Conservation (phyloP, 176 grass and related monocot species). For the Coix lacrymajobi region DNA sequence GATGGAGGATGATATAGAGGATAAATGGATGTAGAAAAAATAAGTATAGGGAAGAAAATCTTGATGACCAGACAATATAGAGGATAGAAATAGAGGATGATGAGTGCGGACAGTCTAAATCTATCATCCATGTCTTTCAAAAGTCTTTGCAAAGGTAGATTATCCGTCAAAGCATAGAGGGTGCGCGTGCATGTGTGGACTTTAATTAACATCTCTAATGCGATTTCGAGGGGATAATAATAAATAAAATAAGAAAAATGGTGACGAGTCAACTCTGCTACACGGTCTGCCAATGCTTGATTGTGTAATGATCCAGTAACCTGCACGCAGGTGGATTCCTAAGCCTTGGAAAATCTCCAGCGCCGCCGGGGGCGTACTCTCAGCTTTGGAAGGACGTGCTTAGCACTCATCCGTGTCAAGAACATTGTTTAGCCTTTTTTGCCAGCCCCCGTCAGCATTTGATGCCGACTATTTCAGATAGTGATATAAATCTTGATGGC, state of each 20-base stretch:
- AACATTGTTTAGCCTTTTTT: not conserved
- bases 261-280: not conserved
- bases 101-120: too few species aligned
- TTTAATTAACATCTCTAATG: too few species aligned
- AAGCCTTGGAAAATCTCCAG: not conserved
- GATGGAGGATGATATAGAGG: too few species aligned
- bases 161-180: not conserved
- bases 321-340: not conserved
- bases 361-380: not conserved
- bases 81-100: too few species aligned
- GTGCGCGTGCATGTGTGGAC: too few species aligned
- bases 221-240: not conserved
- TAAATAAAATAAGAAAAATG: not conserved
- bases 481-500: not conserved
- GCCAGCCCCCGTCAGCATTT: not conserved
- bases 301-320: not conserved
- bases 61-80: too few species aligned
- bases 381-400: not conserved
- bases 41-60: too few species aligned
- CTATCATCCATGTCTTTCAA: too few species aligned
- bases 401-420: not conserved
- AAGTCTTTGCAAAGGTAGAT: too few species aligned
- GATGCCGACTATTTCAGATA: not conserved
- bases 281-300: not conserved
- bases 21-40: too few species aligned